phyloP scores from a whole-genome alignment of 1,284 basidiomycete genomes.

The Irpex rosettiformis region DNA sequence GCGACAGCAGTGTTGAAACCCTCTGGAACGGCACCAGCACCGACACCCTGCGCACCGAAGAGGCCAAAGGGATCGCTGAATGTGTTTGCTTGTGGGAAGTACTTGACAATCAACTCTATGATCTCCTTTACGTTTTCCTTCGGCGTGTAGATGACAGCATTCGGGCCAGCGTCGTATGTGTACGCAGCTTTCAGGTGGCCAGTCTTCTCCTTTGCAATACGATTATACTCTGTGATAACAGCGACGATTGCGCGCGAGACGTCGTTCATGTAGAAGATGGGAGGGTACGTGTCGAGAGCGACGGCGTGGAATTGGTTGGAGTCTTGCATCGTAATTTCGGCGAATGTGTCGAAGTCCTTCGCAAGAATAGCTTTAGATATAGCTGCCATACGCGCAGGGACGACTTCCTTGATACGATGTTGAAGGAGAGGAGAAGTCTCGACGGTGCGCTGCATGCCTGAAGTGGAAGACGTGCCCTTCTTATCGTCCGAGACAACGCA shows the following conservation, averaged over 20 bases:
- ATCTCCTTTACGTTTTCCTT: constrained; percentile 78
- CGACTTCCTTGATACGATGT: constrained; percentile 85
- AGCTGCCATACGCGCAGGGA: constrained; percentile 82
- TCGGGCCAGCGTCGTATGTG: constrained; percentile 98
- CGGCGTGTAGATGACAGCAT: constrained; percentile 95
- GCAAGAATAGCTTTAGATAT: constrained; percentile 81
- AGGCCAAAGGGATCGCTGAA: constrained; percentile 78
- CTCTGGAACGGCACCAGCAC: constrained; percentile 45
- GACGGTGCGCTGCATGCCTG: constrained; percentile 97
- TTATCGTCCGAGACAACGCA: constrained; percentile 97
- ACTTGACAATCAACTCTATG: constrained; percentile 69
- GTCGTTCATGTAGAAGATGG: constrained; percentile 99
- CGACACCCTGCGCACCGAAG: constrained; percentile 42
- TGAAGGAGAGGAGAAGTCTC: constrained; percentile 88
- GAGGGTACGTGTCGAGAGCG: constrained; percentile 93
- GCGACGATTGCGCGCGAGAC: constrained; percentile 85
- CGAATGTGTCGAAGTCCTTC: constrained; percentile 88
- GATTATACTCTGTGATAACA: constrained; percentile 91
- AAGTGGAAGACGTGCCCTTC: constrained; percentile 93
- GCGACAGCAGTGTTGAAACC: constrained; percentile 83
- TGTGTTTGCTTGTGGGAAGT: constrained; percentile 77
- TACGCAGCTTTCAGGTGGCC: constrained; percentile 85
- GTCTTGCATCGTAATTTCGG: constrained; percentile 92
- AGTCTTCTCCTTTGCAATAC: constrained; percentile 63
- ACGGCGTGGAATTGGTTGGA: constrained; percentile 99